Evolutionary conservation across 345 rosid species (phyloP).

Genomic region (Eucalyptus pauciflora): DNA sequence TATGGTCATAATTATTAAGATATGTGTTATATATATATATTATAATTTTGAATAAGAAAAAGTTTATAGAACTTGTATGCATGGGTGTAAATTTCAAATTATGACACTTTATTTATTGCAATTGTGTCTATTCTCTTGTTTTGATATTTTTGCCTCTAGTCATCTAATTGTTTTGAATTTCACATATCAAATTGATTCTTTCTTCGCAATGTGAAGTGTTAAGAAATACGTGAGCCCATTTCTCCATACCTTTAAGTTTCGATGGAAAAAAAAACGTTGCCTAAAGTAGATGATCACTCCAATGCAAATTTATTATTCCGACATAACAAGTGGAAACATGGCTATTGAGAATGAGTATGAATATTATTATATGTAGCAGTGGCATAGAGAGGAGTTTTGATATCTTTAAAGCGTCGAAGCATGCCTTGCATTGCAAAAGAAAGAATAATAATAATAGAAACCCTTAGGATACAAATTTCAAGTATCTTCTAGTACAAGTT

Average conservation of each 20-base stretch:
- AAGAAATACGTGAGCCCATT: not conserved
- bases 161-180: not conserved
- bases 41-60: not conserved
- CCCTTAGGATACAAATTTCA: conserved; percentile 56
- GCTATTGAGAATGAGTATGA: not conserved
- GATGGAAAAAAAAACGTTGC: too few relatives aligned
- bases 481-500: conserved; percentile 47
- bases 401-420: conserved; percentile 80
- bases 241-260: not conserved
- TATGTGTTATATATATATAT: not conserved
- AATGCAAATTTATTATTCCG: not conserved
- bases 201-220: not conserved
- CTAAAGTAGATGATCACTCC: not conserved
- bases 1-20: not conserved
- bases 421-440: conserved; percentile 90
- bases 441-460: conserved; percentile 77
- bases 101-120: not conserved
- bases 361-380: conserved; percentile 19
- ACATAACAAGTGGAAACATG: too few relatives aligned
- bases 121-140: not conserved
- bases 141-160: not conserved
- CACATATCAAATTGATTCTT: not conserved
- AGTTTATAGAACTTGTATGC: not conserved
- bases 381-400: conserved; percentile 75
- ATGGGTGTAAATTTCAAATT: not conserved